Evolutionary conservation across 345 rosid genomes (phyloP).

Genomic region (Nasturtium officinale): DNA sequence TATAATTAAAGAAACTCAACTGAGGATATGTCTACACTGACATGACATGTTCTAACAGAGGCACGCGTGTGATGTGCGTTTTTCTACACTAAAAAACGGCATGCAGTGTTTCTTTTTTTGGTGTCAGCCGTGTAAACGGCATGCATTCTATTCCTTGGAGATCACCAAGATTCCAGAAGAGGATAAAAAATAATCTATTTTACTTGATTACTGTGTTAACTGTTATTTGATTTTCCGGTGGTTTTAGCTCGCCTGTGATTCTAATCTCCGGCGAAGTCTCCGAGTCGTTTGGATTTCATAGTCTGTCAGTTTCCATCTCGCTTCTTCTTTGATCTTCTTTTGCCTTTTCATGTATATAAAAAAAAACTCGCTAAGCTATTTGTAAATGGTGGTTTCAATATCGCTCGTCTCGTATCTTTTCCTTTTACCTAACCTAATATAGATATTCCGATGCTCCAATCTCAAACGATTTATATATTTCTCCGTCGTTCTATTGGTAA

Average conservation of each 20-base stretch:
- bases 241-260: neutral
- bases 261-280: conserved; percentile 15
- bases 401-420: conserved; percentile 17
- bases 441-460: neutral
- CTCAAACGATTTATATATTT: neutral
- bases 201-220: neutral
- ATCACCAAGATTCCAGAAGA: neutral
- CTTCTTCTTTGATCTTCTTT: neutral
- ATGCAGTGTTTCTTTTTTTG: neutral
- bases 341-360: no score
- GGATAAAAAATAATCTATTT: neutral
- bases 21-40: no score
- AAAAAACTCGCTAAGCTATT: conserved; percentile 7
- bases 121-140: neutral
- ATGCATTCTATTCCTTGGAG: neutral
- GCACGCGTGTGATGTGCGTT: neutral
- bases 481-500: neutral
- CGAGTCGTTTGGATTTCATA: neutral
- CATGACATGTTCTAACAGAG: neutral
- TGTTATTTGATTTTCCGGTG: neutral
- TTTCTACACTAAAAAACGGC: neutral
- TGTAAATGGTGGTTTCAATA: neutral
- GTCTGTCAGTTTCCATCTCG: conserved; percentile 2
- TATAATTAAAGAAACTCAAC: no score
- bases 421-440: neutral